Conservation (phyloP, 345 rosid genomes). For the Salix suchowensis region DNA sequence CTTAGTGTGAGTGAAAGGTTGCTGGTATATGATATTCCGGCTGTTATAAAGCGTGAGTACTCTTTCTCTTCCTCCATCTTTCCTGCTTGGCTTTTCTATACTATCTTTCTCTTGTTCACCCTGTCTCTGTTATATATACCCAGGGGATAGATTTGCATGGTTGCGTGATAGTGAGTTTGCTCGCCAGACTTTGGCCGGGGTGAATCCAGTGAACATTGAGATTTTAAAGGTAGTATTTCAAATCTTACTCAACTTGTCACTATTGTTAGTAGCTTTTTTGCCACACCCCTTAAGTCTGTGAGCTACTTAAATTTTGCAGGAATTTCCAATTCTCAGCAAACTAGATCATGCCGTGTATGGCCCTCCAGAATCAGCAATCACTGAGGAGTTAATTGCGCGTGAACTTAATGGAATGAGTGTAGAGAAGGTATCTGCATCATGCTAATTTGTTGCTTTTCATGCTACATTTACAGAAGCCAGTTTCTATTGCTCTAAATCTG, state of each 20-base stretch:
- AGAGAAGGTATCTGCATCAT: slow-evolving; percentile 46
- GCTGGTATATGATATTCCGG: slow-evolving; percentile 74
- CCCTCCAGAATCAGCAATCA: slow-evolving; percentile 76
- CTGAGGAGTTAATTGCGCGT: slow-evolving; percentile 66
- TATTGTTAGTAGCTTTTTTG: not conserved
- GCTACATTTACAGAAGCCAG: not conserved
- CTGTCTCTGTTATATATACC: slow-evolving; percentile 1
- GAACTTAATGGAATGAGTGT: slow-evolving; percentile 64
- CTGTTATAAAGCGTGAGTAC: slow-evolving; percentile 57
- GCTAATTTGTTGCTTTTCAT: not conserved
- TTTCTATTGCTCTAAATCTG: not conserved
- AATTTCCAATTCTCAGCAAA: slow-evolving; percentile 80
- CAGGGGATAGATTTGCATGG: slow-evolving; percentile 95
- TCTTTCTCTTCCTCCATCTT: not conserved
- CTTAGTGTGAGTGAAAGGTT: slow-evolving; percentile 51
- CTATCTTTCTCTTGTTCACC: slow-evolving; percentile 1
- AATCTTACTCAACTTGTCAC: not conserved
- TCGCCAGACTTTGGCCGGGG: slow-evolving; percentile 90
- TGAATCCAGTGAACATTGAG: slow-evolving; percentile 82
- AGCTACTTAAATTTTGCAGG: slow-evolving; percentile 36
- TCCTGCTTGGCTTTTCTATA: not conserved
- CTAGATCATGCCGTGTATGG: slow-evolving; percentile 75
- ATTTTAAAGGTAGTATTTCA: slow-evolving; percentile 46
- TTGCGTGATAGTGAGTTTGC: slow-evolving; percentile 86
- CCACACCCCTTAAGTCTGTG: slow-evolving; percentile 2